phyloP scores from a whole-genome alignment of 345 rosid species.

The Euclidium syriacum region DNA sequence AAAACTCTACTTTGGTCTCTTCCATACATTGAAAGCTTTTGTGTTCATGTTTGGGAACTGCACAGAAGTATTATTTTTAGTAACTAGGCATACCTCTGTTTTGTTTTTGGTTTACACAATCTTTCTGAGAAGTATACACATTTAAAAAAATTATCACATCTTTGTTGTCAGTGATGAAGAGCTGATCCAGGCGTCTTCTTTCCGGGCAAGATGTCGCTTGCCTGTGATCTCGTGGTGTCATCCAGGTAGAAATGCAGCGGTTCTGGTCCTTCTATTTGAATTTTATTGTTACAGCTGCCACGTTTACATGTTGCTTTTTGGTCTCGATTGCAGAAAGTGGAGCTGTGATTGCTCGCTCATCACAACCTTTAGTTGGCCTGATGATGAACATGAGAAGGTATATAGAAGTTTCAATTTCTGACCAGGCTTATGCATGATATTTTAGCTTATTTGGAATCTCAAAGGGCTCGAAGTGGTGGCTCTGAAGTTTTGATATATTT shows the following conservation, averaged over 20 bases:
- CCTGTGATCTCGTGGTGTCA: conserved; percentile 96
- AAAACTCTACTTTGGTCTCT: neutral
- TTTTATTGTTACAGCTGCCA: conserved; percentile 9
- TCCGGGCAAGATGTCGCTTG: conserved; percentile 82
- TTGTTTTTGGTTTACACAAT: conserved; percentile 9
- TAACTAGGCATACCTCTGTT: conserved; percentile 7
- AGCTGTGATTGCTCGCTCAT: conserved; percentile 98
- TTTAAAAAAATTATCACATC: conserved; percentile 5
- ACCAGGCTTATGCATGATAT: conserved; percentile 11
- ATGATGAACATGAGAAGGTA: conserved; percentile 99
- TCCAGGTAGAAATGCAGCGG: conserved; percentile 53
- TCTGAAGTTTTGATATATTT: conserved; percentile 14
- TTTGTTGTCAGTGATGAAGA: conserved; percentile 66
- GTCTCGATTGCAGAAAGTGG: conserved; percentile 54
- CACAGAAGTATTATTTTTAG: conserved; percentile 8
- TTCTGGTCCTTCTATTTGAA: conserved; percentile 17
- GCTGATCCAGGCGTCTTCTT: conserved; percentile 74
- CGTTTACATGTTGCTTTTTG: conserved; percentile 19
- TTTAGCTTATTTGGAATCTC: conserved; percentile 11
- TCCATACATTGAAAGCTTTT: conserved; percentile 9
- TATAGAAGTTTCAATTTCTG: conserved; percentile 15
- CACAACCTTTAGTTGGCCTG: conserved; percentile 95
- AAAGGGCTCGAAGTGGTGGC: conserved; percentile 14
- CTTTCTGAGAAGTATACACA: neutral
- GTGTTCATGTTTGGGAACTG: conserved; percentile 14